Conservation (phyloP, 768 basidiomycete genomes). For the Grammothele lineata region DNA sequence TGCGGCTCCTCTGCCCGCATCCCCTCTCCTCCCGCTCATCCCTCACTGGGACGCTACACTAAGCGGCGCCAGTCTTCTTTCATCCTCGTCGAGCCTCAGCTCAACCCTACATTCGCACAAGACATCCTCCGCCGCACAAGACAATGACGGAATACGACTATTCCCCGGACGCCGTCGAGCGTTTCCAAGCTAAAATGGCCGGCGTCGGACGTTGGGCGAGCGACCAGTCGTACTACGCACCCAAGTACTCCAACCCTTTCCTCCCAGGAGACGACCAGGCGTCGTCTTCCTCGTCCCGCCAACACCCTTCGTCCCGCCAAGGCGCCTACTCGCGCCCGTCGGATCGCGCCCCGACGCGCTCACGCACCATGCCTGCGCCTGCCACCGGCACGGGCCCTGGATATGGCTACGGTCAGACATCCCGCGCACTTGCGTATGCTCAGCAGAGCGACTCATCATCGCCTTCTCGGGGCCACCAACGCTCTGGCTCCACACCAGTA, state of each 20-base stretch:
- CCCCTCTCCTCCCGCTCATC: neutral
- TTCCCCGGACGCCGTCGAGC: constrained; percentile 29
- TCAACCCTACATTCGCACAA: too few relatives aligned
- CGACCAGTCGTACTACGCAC: constrained; percentile 16
- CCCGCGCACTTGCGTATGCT: constrained; percentile 7
- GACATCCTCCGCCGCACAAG: neutral
- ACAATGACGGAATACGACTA: constrained; percentile 34
- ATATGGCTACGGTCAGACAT: constrained; percentile 2
- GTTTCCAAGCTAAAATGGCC: constrained; percentile 23
- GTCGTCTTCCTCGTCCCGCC: constrained; percentile 10
- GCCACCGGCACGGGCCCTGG: too few relatives aligned
- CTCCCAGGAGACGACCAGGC: constrained; percentile 3
- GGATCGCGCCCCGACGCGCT: constrained; percentile 14
- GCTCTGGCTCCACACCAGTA: constrained; percentile 8
- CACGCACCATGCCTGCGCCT: constrained; percentile 10
- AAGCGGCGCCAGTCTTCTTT: too few relatives aligned
- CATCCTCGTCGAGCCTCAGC: too few relatives aligned
- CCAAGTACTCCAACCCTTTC: constrained; percentile 22
- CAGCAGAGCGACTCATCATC: constrained; percentile 9
- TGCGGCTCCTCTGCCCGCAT: neutral
- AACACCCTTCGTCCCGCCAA: constrained; percentile 7
- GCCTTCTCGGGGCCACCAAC: constrained; percentile 3
- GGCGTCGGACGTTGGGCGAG: constrained; percentile 26
- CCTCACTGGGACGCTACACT: too few relatives aligned
- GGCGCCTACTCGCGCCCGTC: neutral